A percentile compares a stretch with the other conserved stretches of the same genome.
These are phyloP conservation scores for Cenchrus americanus DNA, from an alignment of 176 grass and related monocot species.

Conservation along the genomic window DNA sequence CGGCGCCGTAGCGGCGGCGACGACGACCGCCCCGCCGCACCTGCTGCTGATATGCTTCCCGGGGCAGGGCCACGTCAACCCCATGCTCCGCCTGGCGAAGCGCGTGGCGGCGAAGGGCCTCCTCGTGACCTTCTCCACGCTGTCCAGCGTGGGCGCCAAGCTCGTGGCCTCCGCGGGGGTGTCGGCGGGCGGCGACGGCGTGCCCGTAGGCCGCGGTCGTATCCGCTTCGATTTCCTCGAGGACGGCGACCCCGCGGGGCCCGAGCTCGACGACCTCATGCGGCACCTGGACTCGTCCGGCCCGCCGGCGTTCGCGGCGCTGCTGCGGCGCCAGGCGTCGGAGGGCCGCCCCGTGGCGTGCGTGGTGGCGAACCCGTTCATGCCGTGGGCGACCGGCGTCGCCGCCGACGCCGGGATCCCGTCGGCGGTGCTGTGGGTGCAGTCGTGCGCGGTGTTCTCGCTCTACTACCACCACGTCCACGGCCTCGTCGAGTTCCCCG, in stretches of 20 bases:
- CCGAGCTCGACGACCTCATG: neutral
- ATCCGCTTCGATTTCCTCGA: neutral
- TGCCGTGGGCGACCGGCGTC: neutral
- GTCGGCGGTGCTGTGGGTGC: constrained; percentile 75
- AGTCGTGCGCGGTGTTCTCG: constrained; percentile 78
- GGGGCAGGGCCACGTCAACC: neutral
- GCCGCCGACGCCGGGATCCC: neutral
- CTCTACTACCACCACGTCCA: constrained; percentile 74
- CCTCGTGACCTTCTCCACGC: neutral
- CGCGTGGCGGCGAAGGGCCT: neutral
- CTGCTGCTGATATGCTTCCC: neutral
- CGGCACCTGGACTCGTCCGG: neutral
- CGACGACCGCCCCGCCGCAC: neutral
- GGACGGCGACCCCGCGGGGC: neutral
- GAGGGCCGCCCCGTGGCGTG: neutral
- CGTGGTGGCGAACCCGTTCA: neutral
- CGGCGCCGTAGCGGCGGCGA: no score
- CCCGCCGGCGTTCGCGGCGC: neutral
- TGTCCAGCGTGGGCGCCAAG: neutral
- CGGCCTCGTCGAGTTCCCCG: constrained; percentile 51
- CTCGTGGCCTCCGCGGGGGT: neutral
- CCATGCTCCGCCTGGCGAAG: neutral
- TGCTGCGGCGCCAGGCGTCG: neutral
- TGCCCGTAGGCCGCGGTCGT: no score
- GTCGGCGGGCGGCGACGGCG: no score